Conservation (phyloP, 2,329 filamentous ascomycete genomes). For the Daldinia eschscholtzii region DNA sequence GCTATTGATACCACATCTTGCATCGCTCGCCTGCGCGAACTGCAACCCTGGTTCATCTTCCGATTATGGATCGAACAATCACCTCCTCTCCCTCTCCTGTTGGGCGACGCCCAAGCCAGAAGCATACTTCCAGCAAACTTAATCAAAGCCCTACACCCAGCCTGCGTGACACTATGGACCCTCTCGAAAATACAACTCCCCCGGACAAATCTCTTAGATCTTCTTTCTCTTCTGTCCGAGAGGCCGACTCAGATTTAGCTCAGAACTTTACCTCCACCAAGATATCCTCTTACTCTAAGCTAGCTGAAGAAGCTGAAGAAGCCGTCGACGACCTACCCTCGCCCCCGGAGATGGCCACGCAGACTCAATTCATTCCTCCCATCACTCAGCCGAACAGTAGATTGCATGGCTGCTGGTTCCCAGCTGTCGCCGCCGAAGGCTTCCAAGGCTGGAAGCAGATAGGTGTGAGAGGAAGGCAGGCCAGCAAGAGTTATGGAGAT, state of each 20-base stretch:
- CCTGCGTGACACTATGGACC: conserved; percentile 48
- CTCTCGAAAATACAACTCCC: conserved; percentile 46
- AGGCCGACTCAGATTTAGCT: conserved; percentile 69
- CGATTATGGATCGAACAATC: conserved; percentile 45
- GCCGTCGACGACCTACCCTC: conserved; percentile 65
- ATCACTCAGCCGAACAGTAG: conserved; percentile 67
- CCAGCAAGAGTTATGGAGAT: conserved; percentile 72
- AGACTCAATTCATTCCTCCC: conserved; percentile 64
- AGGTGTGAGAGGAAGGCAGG: conserved; percentile 68
- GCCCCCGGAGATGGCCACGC: conserved; percentile 55
- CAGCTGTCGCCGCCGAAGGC: conserved; percentile 62
- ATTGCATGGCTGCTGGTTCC: conserved; percentile 70
- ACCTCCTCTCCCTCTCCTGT: conserved; percentile 40
- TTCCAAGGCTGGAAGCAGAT: conserved; percentile 75
- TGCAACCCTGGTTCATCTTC: conserved; percentile 37
- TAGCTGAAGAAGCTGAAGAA: conserved; percentile 60
- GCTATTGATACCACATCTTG: conserved; percentile 48
- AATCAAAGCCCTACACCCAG: conserved; percentile 44
- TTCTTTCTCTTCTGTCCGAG: conserved; percentile 73
- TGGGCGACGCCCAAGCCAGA: conserved; percentile 36
- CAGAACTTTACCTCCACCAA: conserved; percentile 75
- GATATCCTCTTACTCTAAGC: conserved; percentile 67
- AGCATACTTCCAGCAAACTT: conserved; percentile 36
- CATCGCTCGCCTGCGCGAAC: conserved; percentile 42
- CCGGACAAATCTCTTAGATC: conserved; percentile 60